These are phyloP conservation scores for Phytophthora uliginosa DNA, from an alignment of 352 stramenopile species.

Conservation along the genomic window DNA sequence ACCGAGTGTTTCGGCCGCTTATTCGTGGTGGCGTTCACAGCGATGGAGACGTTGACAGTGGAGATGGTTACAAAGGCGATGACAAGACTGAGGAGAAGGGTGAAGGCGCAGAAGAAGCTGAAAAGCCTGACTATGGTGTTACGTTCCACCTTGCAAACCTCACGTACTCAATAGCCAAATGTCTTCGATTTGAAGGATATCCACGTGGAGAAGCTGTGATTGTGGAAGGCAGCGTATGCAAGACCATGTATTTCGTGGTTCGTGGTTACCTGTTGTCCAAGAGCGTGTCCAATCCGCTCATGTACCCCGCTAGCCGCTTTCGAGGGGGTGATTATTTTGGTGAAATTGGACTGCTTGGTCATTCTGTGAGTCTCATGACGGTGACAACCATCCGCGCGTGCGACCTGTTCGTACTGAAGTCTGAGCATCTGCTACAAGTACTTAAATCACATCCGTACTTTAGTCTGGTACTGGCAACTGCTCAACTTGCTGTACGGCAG, in stretches of 20 bases:
- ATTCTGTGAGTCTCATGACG: conserved; percentile 64
- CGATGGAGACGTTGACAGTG: not conserved
- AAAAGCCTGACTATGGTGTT: conserved; percentile 5
- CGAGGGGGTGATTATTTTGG: conserved; percentile 68
- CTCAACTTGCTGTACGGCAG: conserved; percentile 44
- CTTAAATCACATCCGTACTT: conserved; percentile 56
- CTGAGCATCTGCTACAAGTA: conserved; percentile 54
- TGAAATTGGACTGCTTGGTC: conserved; percentile 58
- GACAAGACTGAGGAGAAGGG: not conserved
- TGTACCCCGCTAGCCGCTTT: conserved; percentile 62
- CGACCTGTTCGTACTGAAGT: conserved; percentile 68
- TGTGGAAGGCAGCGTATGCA: conserved; percentile 69
- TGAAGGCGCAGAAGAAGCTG: conserved; percentile 1
- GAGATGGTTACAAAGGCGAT: not conserved
- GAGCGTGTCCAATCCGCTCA: conserved; percentile 51
- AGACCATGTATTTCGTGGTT: conserved; percentile 79
- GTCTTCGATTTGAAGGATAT: conserved; percentile 73
- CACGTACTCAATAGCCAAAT: conserved; percentile 52
- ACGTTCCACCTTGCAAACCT: conserved; percentile 37
- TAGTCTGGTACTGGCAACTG: conserved; percentile 51
- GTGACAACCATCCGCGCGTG: conserved; percentile 66
- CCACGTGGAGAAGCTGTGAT: conserved; percentile 65
- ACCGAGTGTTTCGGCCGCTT: conserved; percentile 54
- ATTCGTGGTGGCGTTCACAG: conserved; percentile 13
- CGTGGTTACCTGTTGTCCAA: conserved; percentile 63